These are phyloP conservation scores for Penicillium cataractarum DNA, from an alignment of 495 filamentous ascomycete species.

Conservation along the genomic window DNA sequence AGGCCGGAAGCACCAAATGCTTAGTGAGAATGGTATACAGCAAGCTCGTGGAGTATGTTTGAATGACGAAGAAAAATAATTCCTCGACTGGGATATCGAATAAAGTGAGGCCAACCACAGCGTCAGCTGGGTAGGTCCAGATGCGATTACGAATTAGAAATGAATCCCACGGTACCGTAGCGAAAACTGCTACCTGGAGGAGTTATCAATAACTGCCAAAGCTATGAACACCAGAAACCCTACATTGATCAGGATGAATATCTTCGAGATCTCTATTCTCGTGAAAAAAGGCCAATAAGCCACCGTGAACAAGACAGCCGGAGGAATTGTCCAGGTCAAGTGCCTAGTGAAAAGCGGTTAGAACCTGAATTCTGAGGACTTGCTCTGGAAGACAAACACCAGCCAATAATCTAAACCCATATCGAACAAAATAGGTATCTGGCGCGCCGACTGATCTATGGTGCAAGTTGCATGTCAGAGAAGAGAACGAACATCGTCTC, in stretches of 20 bases:
- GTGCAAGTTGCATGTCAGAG: neutral
- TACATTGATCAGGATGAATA: conserved; percentile 55
- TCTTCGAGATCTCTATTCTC: conserved; percentile 59
- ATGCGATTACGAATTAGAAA: conserved; percentile 64
- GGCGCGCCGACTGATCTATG: neutral
- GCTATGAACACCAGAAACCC: neutral
- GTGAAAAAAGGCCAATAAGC: conserved; percentile 62
- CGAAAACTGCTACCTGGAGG: conserved; percentile 55
- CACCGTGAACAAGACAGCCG: conserved; percentile 57
- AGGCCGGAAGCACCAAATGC: conserved; percentile 59
- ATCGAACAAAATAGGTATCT: neutral
- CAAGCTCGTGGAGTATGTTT: conserved; percentile 70
- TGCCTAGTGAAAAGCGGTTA: conserved; percentile 49
- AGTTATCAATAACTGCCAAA: conserved; percentile 5
- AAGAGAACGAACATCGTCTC: neutral
- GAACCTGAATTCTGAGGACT: neutral
- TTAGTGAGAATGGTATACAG: conserved; percentile 67
- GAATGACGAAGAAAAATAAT: conserved; percentile 75
- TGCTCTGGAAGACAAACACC: conserved; percentile 30
- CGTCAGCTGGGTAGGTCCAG: conserved; percentile 69
- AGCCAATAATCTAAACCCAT: conserved; percentile 19
- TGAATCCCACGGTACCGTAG: conserved; percentile 72
- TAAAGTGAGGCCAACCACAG: conserved; percentile 58
- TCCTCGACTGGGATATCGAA: conserved; percentile 67
- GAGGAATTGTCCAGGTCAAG: conserved; percentile 68